Evolutionary conservation across 768 basidiomycete genomes (phyloP).

Genomic region (Psilocybe tampanensis): DNA sequence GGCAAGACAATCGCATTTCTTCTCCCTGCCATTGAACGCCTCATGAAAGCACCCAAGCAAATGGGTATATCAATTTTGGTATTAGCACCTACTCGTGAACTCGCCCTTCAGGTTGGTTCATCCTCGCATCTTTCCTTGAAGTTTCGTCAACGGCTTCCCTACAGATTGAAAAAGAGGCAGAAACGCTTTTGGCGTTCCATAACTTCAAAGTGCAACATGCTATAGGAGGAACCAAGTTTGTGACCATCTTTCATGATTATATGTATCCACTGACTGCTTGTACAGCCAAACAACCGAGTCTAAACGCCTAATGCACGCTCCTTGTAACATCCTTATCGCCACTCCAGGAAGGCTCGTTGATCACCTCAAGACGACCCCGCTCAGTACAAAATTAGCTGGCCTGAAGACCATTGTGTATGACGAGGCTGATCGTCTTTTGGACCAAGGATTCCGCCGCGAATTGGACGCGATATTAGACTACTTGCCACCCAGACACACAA

Average conservation of each 20-base stretch:
- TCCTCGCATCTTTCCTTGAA: constrained; percentile 36
- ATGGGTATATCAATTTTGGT: constrained; percentile 60
- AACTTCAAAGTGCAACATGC: constrained; percentile 46
- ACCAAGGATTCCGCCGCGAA: constrained; percentile 71
- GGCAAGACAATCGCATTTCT: constrained; percentile 80
- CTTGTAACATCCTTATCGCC: constrained; percentile 63
- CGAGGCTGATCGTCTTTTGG: constrained; percentile 75
- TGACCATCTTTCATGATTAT: neutral
- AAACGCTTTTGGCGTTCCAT: constrained; percentile 41
- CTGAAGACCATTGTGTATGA: constrained; percentile 61
- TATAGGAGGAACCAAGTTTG: constrained; percentile 59
- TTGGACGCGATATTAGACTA: constrained; percentile 61
- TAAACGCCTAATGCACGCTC: constrained; percentile 26
- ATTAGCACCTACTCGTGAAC: constrained; percentile 73
- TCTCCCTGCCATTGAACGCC: constrained; percentile 71
- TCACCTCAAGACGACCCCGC: constrained; percentile 48
- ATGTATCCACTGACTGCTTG: neutral
- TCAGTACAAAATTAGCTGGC: constrained; percentile 36
- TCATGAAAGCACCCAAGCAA: constrained; percentile 41
- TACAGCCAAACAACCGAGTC: constrained; percentile 16
- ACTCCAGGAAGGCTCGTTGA: constrained; percentile 80
- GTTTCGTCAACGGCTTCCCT: constrained; percentile 25
- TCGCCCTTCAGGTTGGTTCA: constrained; percentile 66
- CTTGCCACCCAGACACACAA: constrained; percentile 41
- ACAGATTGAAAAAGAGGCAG: constrained; percentile 61